These are phyloP conservation scores for Fusarium sp. DNA, from an alignment of 2,329 filamentous ascomycete species.

Conservation along the genomic window DNA sequence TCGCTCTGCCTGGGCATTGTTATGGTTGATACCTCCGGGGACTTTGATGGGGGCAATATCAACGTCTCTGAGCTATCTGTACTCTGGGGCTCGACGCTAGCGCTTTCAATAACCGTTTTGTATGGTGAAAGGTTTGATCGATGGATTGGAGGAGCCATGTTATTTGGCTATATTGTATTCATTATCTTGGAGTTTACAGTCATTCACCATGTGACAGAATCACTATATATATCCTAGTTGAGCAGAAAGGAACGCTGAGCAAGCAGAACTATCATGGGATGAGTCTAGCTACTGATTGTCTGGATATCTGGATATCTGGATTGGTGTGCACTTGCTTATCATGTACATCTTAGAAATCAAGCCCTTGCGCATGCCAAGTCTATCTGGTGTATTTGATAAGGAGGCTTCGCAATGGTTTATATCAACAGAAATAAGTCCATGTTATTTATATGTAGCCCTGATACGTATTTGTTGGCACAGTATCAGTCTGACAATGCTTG, in stretches of 20 bases:
- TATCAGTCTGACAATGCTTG: neutral
- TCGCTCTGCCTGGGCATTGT: neutral
- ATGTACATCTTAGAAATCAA: accelerated
- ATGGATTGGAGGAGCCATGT: neutral
- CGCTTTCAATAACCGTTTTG: neutral
- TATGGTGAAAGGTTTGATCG: neutral
- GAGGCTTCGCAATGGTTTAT: too few relatives aligned
- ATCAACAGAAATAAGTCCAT: too few relatives aligned
- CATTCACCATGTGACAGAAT: accelerated
- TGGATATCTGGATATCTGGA: too few relatives aligned
- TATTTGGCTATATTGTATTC: neutral
- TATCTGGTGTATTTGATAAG: accelerated
- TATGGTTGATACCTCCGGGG: neutral
- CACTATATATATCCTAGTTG: accelerated
- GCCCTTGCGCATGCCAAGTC: too few relatives aligned
- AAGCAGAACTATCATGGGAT: neutral
- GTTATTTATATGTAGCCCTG: accelerated
- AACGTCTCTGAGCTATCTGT: neutral
- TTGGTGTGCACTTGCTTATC: too few relatives aligned
- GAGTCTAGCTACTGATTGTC: neutral
- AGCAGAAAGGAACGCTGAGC: accelerated
- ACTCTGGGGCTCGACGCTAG: neutral
- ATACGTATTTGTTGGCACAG: neutral
- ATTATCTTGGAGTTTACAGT: neutral
- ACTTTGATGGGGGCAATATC: neutral